A percentile compares a stretch with the other conserved stretches of the same genome.
Evolutionary conservation across 2,329 filamentous ascomycete species (phyloP).

Genomic region (Venturiaceae sp.): DNA sequence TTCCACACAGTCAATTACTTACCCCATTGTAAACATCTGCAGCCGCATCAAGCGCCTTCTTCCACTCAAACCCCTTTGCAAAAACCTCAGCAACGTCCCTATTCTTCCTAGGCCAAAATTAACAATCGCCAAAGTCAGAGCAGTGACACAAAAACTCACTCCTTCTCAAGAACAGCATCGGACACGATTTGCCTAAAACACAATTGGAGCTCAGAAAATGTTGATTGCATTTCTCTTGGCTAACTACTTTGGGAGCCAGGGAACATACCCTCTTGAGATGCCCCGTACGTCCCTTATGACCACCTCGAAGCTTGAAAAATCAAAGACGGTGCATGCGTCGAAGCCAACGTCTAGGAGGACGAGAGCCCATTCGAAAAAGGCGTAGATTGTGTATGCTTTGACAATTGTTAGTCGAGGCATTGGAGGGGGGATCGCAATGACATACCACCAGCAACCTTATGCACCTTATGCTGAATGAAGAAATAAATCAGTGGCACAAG

Average conservation of each 20-base stretch:
- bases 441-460: constrained; percentile 85
- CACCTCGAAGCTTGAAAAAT: constrained; percentile 84
- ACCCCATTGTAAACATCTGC: constrained; percentile 91
- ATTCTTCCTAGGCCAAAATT: constrained; percentile 51
- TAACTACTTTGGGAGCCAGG: constrained; percentile 84
- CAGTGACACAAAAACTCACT: constrained; percentile 46
- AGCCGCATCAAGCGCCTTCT: constrained; percentile 65
- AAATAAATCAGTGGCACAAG: constrained; percentile 88
- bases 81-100: constrained; percentile 63
- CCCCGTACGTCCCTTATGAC: constrained; percentile 83
- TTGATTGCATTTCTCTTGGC: constrained; percentile 29
- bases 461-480: constrained; percentile 98
- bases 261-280: constrained; percentile 94
- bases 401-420: constrained; percentile 14
- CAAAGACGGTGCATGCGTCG: constrained; percentile 85
- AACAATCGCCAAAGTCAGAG: not conserved
- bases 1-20: constrained; percentile 26
- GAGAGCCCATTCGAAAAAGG: constrained; percentile 95
- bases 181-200: constrained; percentile 23
- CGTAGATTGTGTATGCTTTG: constrained; percentile 89
- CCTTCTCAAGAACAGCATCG: constrained; percentile 53
- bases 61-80: constrained; percentile 61
- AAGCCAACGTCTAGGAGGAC: constrained; percentile 94
- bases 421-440: constrained; percentile 7
- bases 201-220: constrained; percentile 13